Evolutionary conservation across 2,329 filamentous ascomycete species (phyloP), one percentile per base, ranked within the genome.

Genomic region (Clarireedia hainanense): DNA sequence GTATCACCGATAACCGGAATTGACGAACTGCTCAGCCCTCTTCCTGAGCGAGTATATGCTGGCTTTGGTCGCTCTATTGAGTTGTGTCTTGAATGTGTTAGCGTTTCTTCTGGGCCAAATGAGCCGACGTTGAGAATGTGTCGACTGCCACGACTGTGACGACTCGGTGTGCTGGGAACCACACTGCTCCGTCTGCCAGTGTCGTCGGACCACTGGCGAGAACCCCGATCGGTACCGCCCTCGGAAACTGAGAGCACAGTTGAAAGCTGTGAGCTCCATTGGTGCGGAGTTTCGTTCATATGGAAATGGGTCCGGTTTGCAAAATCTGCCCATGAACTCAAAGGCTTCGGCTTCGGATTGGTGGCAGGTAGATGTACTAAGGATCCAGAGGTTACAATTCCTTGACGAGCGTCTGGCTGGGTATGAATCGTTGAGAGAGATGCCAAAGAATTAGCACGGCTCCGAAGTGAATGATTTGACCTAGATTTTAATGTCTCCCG

Each of bases 201-300:
- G 46, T 67, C 64, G 30, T 63, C 62, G n/a, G 65, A 70, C 51
- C 75, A 72, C 9, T 77, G 73, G 12, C 75, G 75, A 23, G 79
- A 80, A 15, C 60, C 59, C 40, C 70, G 73, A 40, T 73, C 73
- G 34, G 76, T 82, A 37, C 70, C 74, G 20, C 70, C 74, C 60
- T 85, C 82, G 65, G 79, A 80, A 66, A 83, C 82, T 36, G 82
- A 85, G 68, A 78, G 73, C 58, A 85, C 81, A 46, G 81, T 83
- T 40, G 83, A 85, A 43, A 85, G 73, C 68, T 83, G 80, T 46
- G 79, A 79, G 69, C 80, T 83, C 80, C 81, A 84, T 75, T 80
- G 79, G 64, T 83, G 80, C 55, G 76, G 74, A 57, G 74, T 69
- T 47, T 74, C 67, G 60, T 77, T 64, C 74, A 80, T 80, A 62